Evolutionary conservation across 306 rosid genomes (phyloP), one percentile per base, ranked within the genome.

Genomic region (Acacia crassicarpa): DNA sequence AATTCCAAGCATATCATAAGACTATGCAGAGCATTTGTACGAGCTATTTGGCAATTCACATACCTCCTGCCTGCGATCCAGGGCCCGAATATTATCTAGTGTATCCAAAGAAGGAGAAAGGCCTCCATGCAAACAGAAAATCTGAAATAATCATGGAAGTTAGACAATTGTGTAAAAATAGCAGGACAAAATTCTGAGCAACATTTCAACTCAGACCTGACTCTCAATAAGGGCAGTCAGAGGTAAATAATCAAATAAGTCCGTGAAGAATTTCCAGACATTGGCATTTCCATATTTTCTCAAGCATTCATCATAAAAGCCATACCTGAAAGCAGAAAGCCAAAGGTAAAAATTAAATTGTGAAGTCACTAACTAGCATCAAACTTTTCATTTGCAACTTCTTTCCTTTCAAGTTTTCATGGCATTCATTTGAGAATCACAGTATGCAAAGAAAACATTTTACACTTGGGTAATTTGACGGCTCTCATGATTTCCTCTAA

Each of bases 391-490:
- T 27, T 49, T 8, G 9, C 2, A 16, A 27, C 8, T 2, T 23
- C 12, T 45, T 43, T 25, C 3, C 53, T 11, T 44, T 17, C 9
- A 30, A 58, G 17, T 49, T 51, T 72, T 23, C 62, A 22, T 2
- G 32, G 58, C 84, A 79, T 32, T 76, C 30, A 53, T 43, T 71
- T 33, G 48, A 84, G 71, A 75, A 86, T 70, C 44, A 68, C n/a
- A 65, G 61, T 78, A 72, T 68, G 61, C 58, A 20, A 70, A 32
- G 65, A 78, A 73, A 68, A 65, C 41, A 67, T 74, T 45, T 91
- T 93, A 95, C 99, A 95, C 99, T 95, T 95, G 99, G 83, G 99
- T 95, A 76, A 95, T 95, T 81, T 95, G 99, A 83, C 99, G 92
- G 72, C 91, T 95, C 88, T 95, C 99, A 58, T 95, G 99, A 87